A percentile compares a stretch with the other conserved stretches of the same genome.
Conservation (phyloP, 2,329 filamentous ascomycete genomes). For the Epichloe gansuensis region DNA sequence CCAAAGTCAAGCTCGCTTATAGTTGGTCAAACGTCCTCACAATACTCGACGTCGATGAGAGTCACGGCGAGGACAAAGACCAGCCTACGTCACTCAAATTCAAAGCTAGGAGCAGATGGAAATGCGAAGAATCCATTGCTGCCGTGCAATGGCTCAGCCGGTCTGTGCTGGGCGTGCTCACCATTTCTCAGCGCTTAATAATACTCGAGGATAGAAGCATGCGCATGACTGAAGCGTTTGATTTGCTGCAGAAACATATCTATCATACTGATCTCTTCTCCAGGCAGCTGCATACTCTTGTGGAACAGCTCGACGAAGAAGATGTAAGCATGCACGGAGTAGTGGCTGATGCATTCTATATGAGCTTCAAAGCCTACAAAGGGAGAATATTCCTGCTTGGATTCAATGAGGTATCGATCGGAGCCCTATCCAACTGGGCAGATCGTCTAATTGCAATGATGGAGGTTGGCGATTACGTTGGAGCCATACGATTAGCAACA, state of each 20-base stretch:
- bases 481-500: constrained; percentile 78
- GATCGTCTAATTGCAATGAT: constrained; percentile 86
- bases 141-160: constrained; percentile 93
- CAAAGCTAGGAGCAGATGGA: constrained; percentile 74
- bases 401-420: constrained; percentile 87
- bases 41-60: constrained; percentile 74
- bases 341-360: constrained; percentile 92
- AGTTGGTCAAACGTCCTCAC: constrained; percentile 99
- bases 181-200: constrained; percentile 84
- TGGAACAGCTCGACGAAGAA: constrained; percentile 79
- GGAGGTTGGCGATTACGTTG: constrained; percentile 93
- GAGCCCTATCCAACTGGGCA: constrained; percentile 91
- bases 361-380: constrained; percentile 95
- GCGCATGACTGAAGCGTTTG: constrained; percentile 88
- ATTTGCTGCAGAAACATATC: constrained; percentile 81
- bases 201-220: constrained; percentile 83
- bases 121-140: constrained; percentile 87
- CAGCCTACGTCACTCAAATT: constrained; percentile 71
- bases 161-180: constrained; percentile 82
- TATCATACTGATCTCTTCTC: constrained; percentile 89
- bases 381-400: constrained; percentile 83
- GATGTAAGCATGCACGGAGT: constrained; percentile 88
- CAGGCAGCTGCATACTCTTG: constrained; percentile 65
- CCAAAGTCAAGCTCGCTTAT: constrained; percentile 82
- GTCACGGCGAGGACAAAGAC: constrained; percentile 54